Evolutionary conservation across 257 asterid species (phyloP).

Genomic region (Fraxinus anomala): DNA sequence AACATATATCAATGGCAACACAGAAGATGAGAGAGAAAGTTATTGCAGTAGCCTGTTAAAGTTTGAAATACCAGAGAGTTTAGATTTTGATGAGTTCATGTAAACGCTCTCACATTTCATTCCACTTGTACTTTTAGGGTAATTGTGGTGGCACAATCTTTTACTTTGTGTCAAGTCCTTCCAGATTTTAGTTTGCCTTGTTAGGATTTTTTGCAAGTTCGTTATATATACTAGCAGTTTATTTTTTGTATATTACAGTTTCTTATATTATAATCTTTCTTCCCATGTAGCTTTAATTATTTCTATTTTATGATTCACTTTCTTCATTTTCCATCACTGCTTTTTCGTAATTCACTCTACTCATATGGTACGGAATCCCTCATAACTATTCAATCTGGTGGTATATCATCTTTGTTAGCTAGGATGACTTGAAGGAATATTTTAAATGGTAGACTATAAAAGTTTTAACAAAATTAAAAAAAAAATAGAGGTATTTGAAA

Average conservation of each 20-base stretch:
- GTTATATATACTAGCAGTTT: too few relatives aligned
- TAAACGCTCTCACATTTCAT: slow-evolving; percentile 1
- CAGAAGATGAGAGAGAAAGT: slow-evolving; percentile 44
- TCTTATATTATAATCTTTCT: too few relatives aligned
- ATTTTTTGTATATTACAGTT: background rate
- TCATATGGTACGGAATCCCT: too few relatives aligned
- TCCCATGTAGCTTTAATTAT: background rate
- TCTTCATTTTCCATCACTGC: too few relatives aligned
- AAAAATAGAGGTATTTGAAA: too few relatives aligned
- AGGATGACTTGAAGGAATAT: too few relatives aligned
- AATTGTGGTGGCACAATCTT: background rate
- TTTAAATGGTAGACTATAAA: too few relatives aligned
- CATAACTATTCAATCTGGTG: too few relatives aligned
- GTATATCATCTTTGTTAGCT: too few relatives aligned
- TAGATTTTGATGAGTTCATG: slow-evolving; percentile 45
- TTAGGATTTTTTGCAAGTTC: background rate
- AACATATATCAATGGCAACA: slow-evolving; percentile 35
- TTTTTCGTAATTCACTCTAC: too few relatives aligned
- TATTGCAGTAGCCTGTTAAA: slow-evolving; percentile 39
- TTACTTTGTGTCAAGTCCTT: background rate
- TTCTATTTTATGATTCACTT: background rate
- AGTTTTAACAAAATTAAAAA: too few relatives aligned
- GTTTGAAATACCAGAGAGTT: slow-evolving; percentile 51
- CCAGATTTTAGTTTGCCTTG: background rate
- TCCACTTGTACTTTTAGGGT: background rate